Base-by-base conservation (phyloP, 306 rosid genomes). In the Comarum palustre region DNA sequence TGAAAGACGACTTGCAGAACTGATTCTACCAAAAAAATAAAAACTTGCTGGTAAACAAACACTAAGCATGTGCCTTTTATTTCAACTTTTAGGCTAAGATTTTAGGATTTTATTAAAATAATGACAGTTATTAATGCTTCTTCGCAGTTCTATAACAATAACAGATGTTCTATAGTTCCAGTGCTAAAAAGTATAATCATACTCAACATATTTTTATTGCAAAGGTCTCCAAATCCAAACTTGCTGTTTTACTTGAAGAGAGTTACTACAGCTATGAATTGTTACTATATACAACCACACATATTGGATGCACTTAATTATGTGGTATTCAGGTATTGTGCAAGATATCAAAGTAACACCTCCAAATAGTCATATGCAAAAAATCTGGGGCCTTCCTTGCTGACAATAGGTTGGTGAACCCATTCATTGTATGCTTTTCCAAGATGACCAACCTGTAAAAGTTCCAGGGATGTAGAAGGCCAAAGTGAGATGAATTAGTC, bases 381-480 rank as follows among this genome's bases (percentile, higher is more conserved):
- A 68, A 83, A 83, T 41, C 96, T 89, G 22, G 97, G 97, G 32
- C 90, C 93, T 80, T 92, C 97, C 85, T 89, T 92, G 93, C 90
- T 62, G 69, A 87, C 91, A 47, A 89, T 86, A 20, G 97, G 97
- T 80, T 89, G 96, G 85, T 92, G 97, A 78, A 87, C 83, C 97
- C 97, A 92, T 73, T 92, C 93, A 41, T 85, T 69, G 76, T 92
- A 92, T 72, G 80, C 88, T 80, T 84, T 90, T 47, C 89, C 96
- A 57, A 92, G 93, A 82, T 92, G 88, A 50, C 97, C 97, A 42
- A 92, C 96, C 97, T 92, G 75, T 32, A 58, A 77, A 74, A 79
- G 42, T 41, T 20, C 50, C 59, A 45, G 19, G 0, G 2, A 7
- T 38, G 19, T 24, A 15, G 24, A 54, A 47, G 62, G 16, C 46